Conservation (phyloP, 1,139 yeast genomes). For the Candida mesenterica region DNA sequence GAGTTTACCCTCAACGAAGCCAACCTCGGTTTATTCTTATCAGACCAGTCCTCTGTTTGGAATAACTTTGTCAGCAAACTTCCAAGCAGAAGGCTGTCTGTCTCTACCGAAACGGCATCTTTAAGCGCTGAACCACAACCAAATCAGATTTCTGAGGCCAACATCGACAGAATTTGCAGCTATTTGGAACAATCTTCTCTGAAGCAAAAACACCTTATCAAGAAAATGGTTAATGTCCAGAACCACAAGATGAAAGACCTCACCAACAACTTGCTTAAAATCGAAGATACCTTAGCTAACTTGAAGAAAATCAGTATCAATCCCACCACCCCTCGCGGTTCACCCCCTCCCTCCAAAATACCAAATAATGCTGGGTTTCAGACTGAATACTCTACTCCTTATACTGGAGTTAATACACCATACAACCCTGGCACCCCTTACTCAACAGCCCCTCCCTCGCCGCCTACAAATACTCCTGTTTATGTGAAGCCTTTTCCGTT, state of each 20-base stretch:
- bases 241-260: slow-evolving; percentile 7
- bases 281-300: slow-evolving; percentile 8
- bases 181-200: slow-evolving; percentile 7
- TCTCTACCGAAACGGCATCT: neutral
- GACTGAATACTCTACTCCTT: neutral
- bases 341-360: neutral
- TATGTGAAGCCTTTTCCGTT: slow-evolving; percentile 17
- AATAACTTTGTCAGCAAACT: slow-evolving; percentile 1
- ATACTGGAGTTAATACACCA: neutral
- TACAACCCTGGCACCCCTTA: neutral
- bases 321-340: slow-evolving; percentile 1
- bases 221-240: slow-evolving; percentile 9
- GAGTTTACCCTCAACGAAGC: slow-evolving; percentile 6
- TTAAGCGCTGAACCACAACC: neutral
- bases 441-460: neutral
- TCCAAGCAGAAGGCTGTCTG: neutral
- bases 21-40: slow-evolving; percentile 1
- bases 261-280: slow-evolving; percentile 5
- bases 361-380: neutral
- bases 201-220: slow-evolving; percentile 8
- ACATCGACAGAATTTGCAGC: slow-evolving; percentile 5
- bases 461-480: slow-evolving; percentile 4
- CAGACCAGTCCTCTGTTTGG: slow-evolving; percentile 1
- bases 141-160: slow-evolving; percentile 4
- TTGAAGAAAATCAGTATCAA: slow-evolving; percentile 8